Evolutionary conservation across 352 stramenopile species (phyloP).

Genomic region (Globisporangium recalcitrans): DNA sequence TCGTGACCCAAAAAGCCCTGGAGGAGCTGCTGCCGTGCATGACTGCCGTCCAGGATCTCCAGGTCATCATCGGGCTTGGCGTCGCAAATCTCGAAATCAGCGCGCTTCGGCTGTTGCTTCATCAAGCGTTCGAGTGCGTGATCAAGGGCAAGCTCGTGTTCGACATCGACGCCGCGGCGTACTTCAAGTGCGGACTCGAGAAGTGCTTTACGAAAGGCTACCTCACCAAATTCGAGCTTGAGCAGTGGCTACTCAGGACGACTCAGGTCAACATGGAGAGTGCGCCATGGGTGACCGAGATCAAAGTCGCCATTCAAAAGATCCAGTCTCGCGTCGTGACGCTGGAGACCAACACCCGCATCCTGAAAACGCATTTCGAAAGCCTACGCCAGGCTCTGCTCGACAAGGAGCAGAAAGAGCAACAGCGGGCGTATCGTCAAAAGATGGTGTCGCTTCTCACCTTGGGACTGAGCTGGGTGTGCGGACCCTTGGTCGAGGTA

Average conservation of each 20-base stretch:
- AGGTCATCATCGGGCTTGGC: too few relatives aligned
- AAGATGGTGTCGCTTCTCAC: neutral
- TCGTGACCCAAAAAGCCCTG: neutral
- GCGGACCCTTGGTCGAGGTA: neutral
- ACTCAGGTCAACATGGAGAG: neutral
- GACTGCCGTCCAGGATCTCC: too few relatives aligned
- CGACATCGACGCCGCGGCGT: too few relatives aligned
- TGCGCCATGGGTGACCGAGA: neutral
- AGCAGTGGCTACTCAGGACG: neutral
- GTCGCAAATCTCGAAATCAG: too few relatives aligned
- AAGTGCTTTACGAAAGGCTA: neutral
- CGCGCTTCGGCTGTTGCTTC: too few relatives aligned
- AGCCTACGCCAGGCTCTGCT: neutral
- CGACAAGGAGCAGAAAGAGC: neutral
- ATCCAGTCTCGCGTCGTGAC: neutral
- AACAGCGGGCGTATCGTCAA: neutral
- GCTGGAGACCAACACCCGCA: neutral
- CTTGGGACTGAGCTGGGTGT: neutral
- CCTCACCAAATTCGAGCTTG: neutral
- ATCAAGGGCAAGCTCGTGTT: too few relatives aligned
- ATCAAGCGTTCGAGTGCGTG: too few relatives aligned
- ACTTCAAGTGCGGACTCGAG: neutral
- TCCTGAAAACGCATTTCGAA: neutral
- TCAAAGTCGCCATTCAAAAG: neutral
- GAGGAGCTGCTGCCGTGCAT: too few relatives aligned